phyloP scores from a whole-genome alignment of 2,329 filamentous ascomycete genomes.

The Trematosphaeria pertusa region DNA sequence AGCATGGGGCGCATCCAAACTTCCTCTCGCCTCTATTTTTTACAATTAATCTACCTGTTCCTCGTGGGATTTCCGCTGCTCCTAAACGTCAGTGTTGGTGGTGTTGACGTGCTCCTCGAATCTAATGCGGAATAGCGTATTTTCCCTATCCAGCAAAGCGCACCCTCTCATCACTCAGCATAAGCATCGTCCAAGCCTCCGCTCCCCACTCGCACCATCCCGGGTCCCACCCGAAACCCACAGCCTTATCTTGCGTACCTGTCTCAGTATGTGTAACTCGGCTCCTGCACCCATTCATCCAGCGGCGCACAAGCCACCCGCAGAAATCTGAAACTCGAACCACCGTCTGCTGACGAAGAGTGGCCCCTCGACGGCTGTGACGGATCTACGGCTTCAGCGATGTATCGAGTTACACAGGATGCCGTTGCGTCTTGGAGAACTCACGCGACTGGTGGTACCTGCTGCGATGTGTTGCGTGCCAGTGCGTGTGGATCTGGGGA shows the following conservation, averaged over 20 bases:
- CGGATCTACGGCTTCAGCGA: no score
- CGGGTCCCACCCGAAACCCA: no score
- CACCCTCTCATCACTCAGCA: no score
- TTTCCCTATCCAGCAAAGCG: no score
- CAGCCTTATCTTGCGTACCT: not conserved
- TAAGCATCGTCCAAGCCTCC: not conserved
- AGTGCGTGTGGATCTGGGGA: constrained; percentile 4
- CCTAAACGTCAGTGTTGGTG: no score
- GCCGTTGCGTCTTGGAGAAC: not conserved
- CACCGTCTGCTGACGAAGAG: constrained; percentile 23
- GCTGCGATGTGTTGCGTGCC: not conserved
- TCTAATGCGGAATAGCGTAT: no score
- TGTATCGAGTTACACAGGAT: constrained; percentile 5
- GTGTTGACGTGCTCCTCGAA: no score
- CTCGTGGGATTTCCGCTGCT: no score
- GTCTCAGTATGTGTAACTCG: constrained; percentile 19
- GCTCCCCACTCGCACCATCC: no score
- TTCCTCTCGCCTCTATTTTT: no score
- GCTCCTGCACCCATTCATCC: constrained; percentile 1
- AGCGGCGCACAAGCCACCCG: constrained; percentile 7
- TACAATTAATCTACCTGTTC: no score
- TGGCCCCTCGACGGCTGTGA: constrained; percentile 4
- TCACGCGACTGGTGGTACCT: constrained; percentile 15
- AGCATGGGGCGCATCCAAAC: no score
- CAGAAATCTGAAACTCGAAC: constrained; percentile 31